These are phyloP conservation scores for Penicillium subrubescens DNA, from an alignment of 495 filamentous ascomycete genomes.

Conservation along the genomic window DNA sequence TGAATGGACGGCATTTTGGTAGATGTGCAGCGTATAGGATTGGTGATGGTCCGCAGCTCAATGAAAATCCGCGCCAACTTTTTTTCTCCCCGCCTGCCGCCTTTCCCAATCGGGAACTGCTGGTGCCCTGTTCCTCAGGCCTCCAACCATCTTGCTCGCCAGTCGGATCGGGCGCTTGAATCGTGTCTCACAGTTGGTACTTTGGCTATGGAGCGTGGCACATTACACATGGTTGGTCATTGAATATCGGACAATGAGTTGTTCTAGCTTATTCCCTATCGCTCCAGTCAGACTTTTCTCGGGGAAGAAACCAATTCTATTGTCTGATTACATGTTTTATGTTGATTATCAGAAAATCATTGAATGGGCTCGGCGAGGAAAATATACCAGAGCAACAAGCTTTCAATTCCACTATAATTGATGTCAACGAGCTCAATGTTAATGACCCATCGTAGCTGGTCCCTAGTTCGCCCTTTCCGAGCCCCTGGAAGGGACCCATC, in stretches of 20 bases:
- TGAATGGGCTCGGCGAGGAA: no score
- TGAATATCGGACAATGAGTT: no score
- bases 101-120: constrained; percentile 32
- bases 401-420: no score
- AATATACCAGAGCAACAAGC: no score
- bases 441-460: not conserved
- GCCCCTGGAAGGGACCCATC: constrained; percentile 14
- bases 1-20: constrained; percentile 85
- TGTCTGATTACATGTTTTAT: no score
- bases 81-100: constrained; percentile 41
- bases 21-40: constrained; percentile 14
- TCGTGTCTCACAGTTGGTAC: not conserved
- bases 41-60: constrained; percentile 23
- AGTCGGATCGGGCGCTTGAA: constrained; percentile 4
- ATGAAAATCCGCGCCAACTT: constrained; percentile 43
- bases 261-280: no score
- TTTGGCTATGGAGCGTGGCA: not conserved
- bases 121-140: not conserved
- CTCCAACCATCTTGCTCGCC: not conserved
- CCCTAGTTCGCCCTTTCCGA: not conserved
- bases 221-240: not conserved
- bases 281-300: no score
- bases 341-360: no score
- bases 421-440: no score
- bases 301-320: no score